These are phyloP conservation scores for Lactarius deliciosus DNA, from an alignment of 768 basidiomycete genomes.

Conservation along the genomic window DNA sequence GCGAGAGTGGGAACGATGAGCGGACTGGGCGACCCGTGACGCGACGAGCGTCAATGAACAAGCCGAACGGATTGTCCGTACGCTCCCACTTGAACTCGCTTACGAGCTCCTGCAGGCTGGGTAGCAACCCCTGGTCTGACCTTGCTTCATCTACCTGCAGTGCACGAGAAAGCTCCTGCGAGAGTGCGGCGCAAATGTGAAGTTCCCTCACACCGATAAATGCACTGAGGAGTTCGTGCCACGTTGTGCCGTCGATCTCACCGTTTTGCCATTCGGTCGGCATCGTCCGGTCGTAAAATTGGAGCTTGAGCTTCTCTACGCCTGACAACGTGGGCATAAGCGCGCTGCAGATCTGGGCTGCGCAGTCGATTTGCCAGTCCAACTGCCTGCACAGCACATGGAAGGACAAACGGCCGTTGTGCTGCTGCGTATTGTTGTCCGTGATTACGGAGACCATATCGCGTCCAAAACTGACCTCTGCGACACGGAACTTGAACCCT, in stretches of 20 bases:
- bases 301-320: not conserved
- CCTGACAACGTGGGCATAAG: not conserved
- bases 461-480: not conserved
- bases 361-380: slow-evolving; percentile 13
- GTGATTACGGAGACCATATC: not conserved
- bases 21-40: not conserved
- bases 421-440: no score
- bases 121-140: not conserved
- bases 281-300: not conserved
- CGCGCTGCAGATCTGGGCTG: slow-evolving; percentile 9
- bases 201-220: not conserved
- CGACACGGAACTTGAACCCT: not conserved
- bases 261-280: not conserved
- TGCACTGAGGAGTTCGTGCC: not conserved
- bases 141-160: not conserved
- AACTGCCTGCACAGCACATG: not conserved
- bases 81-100: no score
- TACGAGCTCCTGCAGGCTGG: not conserved
- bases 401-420: not conserved
- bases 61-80: not conserved
- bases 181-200: not conserved
- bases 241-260: not conserved
- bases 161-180: not conserved
- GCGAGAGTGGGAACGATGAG: no score
- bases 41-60: not conserved